Base-by-base conservation (phyloP, 371 early-diverging fungal species). In the Hamiltosporidium tvaerminnensis region DNA sequence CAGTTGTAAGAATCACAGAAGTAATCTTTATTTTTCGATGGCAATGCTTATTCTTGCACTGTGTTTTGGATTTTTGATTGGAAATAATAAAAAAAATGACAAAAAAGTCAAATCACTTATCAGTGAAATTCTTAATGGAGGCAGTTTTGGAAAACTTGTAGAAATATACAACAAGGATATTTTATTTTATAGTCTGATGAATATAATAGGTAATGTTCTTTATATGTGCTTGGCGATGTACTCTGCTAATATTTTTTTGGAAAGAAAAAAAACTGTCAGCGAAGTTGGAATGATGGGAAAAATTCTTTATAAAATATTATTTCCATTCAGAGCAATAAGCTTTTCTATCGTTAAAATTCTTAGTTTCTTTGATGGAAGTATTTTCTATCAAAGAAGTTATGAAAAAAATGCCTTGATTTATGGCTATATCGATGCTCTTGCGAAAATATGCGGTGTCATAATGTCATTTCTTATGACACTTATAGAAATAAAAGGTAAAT, bases 241-340 rank as follows among this genome's bases (percentile, higher is more conserved):
- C 57, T 56, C 65, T 52, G 68, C 68, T 53, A 47, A 63, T 23
- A 58, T 74, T 37, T 70, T 74, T 48, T 67, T 74, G 39, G 74
- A 74, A 60, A 64, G 70, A 61, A 65, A 52, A 47, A 68, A 68
- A 30, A 53, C 44, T 9, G 59, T 47, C 9, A 49, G 44, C 12
- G 54, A 16, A 23, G 32, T 31, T 30, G 57, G 60, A 12, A 34
- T 50, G 31, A 33, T 67, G 3, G 39, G 52, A 38, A 64, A 36
- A 33, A 41, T 65, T 31, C 32, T 65, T 53, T 67, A 65, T 47
- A 16, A 36, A 7, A 39, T 69, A 3, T 49, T 61, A 23, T 47
- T 41, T 37, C 63, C 70, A 12, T 62, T 74, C n/a, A 64, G 70
- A 33, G 56, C 54, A 49, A 33, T 69, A 4, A 56, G 68, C 0